Percentiles rank a stretch among this genome's conserved stretches.
These are phyloP conservation scores for Polytrichum formosum DNA, from an alignment of 225 moss, liverwort and hornwort genomes.

Conservation along the genomic window DNA sequence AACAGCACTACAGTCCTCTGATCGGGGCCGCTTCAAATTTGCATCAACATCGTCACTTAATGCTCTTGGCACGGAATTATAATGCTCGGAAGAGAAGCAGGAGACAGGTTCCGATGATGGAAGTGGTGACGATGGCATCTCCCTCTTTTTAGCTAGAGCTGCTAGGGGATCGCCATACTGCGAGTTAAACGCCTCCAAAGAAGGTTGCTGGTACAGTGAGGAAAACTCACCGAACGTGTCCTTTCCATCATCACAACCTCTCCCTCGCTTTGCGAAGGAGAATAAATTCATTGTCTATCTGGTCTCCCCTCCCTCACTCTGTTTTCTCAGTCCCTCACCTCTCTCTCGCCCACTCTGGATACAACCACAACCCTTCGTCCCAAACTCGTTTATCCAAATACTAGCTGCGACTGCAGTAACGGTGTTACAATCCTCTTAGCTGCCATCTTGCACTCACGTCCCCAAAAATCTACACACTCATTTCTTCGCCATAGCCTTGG, in stretches of 20 bases:
- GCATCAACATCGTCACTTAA: neutral
- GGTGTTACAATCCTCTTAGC: no score
- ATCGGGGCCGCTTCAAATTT: slow-evolving; percentile 31
- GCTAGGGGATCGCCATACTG: slow-evolving; percentile 40
- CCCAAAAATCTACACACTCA: no score
- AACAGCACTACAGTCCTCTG: slow-evolving; percentile 10
- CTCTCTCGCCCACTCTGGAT: neutral
- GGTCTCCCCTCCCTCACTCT: neutral
- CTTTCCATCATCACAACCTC: slow-evolving; percentile 30
- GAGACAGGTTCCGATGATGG: neutral
- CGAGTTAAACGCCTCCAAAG: slow-evolving; percentile 27
- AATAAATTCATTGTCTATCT: slow-evolving; percentile 50
- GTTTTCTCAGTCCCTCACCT: neutral
- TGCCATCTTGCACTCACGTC: no score
- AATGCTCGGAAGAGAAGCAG: neutral
- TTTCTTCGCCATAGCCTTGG: no score
- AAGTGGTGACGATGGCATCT: neutral
- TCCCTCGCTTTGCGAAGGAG: slow-evolving; percentile 41
- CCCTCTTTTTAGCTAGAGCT: slow-evolving; percentile 34
- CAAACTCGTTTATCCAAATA: no score
- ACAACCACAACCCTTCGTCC: no score
- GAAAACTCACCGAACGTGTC: slow-evolving; percentile 14
- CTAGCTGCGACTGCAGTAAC: no score
- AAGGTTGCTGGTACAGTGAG: slow-evolving; percentile 18
- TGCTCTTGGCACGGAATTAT: neutral